Evolutionary conservation across 1,284 basidiomycete species (phyloP).

Genomic region (Apiotrichum porosum): DNA sequence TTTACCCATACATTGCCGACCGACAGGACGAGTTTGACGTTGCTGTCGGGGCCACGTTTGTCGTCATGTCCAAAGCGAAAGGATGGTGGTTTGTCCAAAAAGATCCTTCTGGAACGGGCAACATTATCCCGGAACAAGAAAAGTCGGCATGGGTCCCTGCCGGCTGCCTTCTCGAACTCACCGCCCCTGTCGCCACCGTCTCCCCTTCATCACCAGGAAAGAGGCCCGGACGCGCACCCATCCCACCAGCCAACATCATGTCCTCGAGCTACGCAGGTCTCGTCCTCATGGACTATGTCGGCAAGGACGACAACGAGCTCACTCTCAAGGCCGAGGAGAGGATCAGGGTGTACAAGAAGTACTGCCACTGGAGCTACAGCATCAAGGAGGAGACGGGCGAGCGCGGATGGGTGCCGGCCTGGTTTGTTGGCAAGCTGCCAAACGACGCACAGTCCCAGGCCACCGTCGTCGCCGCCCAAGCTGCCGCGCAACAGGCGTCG

Average conservation of each 20-base stretch:
- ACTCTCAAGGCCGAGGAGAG: constrained; percentile 78
- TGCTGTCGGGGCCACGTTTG: constrained; percentile 84
- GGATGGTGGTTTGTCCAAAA: constrained; percentile 99
- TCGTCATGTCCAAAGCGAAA: constrained; percentile 86
- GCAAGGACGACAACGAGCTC: constrained; percentile 83
- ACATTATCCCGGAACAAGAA: constrained; percentile 65
- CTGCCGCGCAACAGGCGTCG: no score
- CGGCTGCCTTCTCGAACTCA: constrained; percentile 88
- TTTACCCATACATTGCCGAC: constrained; percentile 79
- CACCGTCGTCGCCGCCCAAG: no score
- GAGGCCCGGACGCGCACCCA: constrained; percentile 53
- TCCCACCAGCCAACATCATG: constrained; percentile 79
- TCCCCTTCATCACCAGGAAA: constrained; percentile 8
- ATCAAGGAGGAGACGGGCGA: constrained; percentile 83
- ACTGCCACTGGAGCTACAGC: constrained; percentile 92
- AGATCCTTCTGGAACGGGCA: constrained; percentile 77
- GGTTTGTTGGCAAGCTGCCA: constrained; percentile 45
- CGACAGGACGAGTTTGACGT: constrained; percentile 98
- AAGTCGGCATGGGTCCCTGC: constrained; percentile 80
- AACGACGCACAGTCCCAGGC: not conserved
- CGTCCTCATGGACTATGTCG: constrained; percentile 90
- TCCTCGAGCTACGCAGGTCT: constrained; percentile 90
- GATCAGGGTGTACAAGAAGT: constrained; percentile 90
- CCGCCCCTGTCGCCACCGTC: constrained; percentile 55
- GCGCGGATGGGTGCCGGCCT: constrained; percentile 79